These are phyloP conservation scores for Cucurbitaria berberidis DNA, from an alignment of 2,329 filamentous ascomycete genomes.

Conservation along the genomic window DNA sequence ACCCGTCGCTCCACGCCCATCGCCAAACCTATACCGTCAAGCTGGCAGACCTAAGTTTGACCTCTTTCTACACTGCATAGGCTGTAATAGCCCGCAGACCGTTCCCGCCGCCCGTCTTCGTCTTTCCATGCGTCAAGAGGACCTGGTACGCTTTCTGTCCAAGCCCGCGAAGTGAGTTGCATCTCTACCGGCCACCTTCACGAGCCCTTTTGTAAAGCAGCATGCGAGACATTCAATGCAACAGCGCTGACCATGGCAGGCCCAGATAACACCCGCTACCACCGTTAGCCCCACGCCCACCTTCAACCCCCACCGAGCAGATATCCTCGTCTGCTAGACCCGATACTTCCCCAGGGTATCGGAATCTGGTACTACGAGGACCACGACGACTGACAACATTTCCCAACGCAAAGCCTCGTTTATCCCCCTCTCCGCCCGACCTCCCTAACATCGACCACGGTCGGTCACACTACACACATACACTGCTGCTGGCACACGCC, in stretches of 20 bases:
- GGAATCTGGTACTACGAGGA: slow-evolving; percentile 75
- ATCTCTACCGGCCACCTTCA: slow-evolving; percentile 9
- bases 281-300: slow-evolving; percentile 38
- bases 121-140: slow-evolving; percentile 84
- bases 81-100: slow-evolving; percentile 47
- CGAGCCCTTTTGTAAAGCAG: background rate
- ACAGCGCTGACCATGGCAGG: slow-evolving; percentile 50
- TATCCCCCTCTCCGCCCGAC: slow-evolving; percentile 80
- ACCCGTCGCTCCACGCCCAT: slow-evolving; percentile 7
- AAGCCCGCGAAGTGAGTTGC: slow-evolving; percentile 86
- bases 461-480: slow-evolving; percentile 58
- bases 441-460: slow-evolving; percentile 85
- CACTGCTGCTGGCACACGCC: slow-evolving; percentile 85
- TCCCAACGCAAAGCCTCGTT: slow-evolving; percentile 81
- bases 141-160: slow-evolving; percentile 90
- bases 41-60: slow-evolving; percentile 39
- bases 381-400: slow-evolving; percentile 77
- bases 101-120: slow-evolving; percentile 24
- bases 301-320: slow-evolving; percentile 55
- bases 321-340: slow-evolving; percentile 78
- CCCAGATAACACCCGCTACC: slow-evolving; percentile 70
- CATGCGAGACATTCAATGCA: background rate
- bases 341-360: slow-evolving; percentile 86
- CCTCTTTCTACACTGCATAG: slow-evolving; percentile 38
- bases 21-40: slow-evolving; percentile 31